These are phyloP conservation scores for Musa balbisiana DNA, from an alignment of 202 grass and related monocot genomes.

Conservation along the genomic window DNA sequence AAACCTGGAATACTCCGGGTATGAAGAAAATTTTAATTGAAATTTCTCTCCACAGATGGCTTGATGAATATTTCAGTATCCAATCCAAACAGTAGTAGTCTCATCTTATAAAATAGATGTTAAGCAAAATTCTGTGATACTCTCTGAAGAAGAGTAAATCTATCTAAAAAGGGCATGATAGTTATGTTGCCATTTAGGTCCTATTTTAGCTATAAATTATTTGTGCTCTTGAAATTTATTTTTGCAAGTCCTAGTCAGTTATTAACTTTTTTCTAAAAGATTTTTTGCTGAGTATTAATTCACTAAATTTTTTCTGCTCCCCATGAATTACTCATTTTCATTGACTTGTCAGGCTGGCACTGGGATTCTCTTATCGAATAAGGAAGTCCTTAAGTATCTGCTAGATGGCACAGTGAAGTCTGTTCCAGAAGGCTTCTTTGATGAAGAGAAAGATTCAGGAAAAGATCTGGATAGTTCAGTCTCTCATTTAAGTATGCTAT, in stretches of 20 bases:
- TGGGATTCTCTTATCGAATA: constrained; percentile 39
- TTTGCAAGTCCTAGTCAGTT: neutral
- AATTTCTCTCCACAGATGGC: neutral
- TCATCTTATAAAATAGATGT: neutral
- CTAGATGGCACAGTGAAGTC: constrained; percentile 55
- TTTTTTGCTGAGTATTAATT: too few species aligned
- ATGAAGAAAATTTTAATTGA: too few species aligned
- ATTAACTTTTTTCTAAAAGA: neutral
- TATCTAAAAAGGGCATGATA: neutral
- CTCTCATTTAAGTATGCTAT: constrained; percentile 38
- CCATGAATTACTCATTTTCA: neutral
- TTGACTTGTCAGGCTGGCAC: constrained; percentile 34
- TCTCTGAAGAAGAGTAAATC: too few species aligned
- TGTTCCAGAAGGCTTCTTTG: constrained; percentile 40
- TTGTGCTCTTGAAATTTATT: neutral
- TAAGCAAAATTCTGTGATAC: too few species aligned
- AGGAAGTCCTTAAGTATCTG: constrained; percentile 51
- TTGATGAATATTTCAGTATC: neutral
- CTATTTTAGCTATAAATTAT: too few species aligned
- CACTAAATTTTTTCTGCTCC: neutral
- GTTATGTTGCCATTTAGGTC: neutral
- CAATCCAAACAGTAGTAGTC: neutral
- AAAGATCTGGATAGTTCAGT: constrained; percentile 15
- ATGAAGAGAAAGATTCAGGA: constrained; percentile 41
- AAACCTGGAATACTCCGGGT: too few species aligned